Conservation (phyloP, 129 eudicot genomes). For the Saposhnikovia divaricata region DNA sequence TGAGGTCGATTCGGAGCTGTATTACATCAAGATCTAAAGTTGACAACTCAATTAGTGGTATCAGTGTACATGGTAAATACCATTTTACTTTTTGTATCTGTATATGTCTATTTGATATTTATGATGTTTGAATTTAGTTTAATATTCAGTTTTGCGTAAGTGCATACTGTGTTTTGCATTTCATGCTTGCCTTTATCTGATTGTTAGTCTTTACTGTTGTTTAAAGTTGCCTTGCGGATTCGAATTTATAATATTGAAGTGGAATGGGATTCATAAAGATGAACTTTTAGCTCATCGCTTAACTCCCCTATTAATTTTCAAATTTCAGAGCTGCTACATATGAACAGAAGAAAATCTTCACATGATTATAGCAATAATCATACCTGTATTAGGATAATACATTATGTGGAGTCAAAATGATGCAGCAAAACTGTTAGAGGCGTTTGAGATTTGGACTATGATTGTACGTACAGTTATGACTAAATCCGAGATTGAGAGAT, state of each 20-base stretch:
- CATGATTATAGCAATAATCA: neutral
- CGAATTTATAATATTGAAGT: neutral
- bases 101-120: neutral
- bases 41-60: constrained; percentile 82
- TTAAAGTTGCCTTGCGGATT: neutral
- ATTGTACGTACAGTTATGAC: neutral
- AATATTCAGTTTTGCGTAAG: neutral
- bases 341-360: neutral
- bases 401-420: neutral
- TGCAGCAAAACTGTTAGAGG: neutral
- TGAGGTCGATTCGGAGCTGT: constrained; percentile 76
- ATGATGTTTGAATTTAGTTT: neutral
- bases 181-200: neutral
- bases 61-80: constrained; percentile 20
- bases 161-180: neutral
- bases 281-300: neutral
- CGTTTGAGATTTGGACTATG: neutral
- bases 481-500: neutral
- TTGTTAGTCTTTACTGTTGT: neutral
- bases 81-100: neutral
- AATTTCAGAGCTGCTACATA: neutral
- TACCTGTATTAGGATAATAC: neutral
- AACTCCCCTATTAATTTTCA: neutral
- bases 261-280: neutral
- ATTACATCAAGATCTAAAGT: constrained; percentile 95